A percentile compares a stretch with the other conserved stretches of the same genome.
Conservation (phyloP, 2,329 filamentous ascomycete genomes). For the Pseudogymnoascus sp. region DNA sequence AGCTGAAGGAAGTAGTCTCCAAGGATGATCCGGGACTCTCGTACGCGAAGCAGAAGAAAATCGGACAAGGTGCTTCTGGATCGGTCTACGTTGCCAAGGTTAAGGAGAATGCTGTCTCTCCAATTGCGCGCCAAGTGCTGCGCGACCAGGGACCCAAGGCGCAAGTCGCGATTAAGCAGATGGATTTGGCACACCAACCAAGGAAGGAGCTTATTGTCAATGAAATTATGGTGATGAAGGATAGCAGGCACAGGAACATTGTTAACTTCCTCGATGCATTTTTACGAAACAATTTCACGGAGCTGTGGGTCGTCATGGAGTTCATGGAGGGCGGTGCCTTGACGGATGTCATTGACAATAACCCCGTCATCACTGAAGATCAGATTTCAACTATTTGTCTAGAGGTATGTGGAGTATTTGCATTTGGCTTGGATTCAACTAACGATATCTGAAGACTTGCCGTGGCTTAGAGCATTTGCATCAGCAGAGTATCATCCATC, state of each 20-base stretch:
- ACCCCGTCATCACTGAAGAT: constrained; percentile 84
- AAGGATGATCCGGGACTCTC: constrained; percentile 91
- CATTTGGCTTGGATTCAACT: constrained; percentile 4
- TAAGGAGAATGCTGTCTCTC: constrained; percentile 77
- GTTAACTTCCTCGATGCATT: constrained; percentile 98
- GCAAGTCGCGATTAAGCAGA: constrained; percentile 98
- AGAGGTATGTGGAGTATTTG: constrained; percentile 56
- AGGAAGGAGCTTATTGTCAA: constrained; percentile 98
- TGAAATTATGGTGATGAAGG: constrained; percentile 99
- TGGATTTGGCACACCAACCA: constrained; percentile 96
- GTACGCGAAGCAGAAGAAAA: constrained; percentile 99
- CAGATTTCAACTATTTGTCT: constrained; percentile 96
- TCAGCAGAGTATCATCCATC: constrained; percentile 92
- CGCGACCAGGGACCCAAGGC: constrained; percentile 71
- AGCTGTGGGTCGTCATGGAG: constrained; percentile 99
- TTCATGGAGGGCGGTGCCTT: constrained; percentile 98
- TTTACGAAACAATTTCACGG: constrained; percentile 84
- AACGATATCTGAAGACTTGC: constrained; percentile 61
- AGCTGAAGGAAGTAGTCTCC: constrained; percentile 86
- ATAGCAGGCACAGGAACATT: constrained; percentile 96
- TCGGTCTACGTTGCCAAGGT: constrained; percentile 97
- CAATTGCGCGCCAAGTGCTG: constrained; percentile 68
- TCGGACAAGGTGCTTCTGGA: constrained; percentile 94
- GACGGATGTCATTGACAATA: constrained; percentile 98
- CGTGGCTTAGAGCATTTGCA: constrained; percentile 90